Conservation (phyloP, 2,329 filamentous ascomycete genomes). For the Aureobasidium sp. region DNA sequence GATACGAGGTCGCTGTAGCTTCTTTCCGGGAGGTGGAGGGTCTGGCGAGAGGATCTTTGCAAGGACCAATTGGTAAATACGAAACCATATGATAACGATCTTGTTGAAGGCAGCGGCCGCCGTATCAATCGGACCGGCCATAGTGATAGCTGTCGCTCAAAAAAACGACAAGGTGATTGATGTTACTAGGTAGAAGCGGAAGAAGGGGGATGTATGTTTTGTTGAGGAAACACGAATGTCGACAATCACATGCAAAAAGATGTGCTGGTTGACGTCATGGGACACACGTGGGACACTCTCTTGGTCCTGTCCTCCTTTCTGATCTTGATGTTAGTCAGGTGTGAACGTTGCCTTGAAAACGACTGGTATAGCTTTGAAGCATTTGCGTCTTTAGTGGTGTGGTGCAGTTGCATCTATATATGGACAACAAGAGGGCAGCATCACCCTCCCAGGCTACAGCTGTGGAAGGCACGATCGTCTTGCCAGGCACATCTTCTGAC, state of each 20-base stretch:
- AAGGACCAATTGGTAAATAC: slow-evolving; percentile 58
- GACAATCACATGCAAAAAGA: not conserved
- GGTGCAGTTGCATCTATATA: not conserved
- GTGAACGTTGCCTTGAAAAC: not conserved
- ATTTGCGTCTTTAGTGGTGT: not conserved
- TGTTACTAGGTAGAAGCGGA: not conserved
- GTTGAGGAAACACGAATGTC: not conserved
- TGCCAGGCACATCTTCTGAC: not conserved
- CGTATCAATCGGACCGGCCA: slow-evolving; percentile 3
- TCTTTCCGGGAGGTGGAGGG: slow-evolving; percentile 54
- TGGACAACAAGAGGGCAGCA: not conserved
- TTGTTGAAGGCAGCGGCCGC: slow-evolving; percentile 27
- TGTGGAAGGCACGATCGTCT: not conserved
- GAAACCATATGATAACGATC: slow-evolving; percentile 55
- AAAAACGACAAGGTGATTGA: not conserved
- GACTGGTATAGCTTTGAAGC: not conserved
- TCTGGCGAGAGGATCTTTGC: slow-evolving; percentile 60
- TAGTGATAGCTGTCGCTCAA: not conserved
- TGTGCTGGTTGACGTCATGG: not conserved
- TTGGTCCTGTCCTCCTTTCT: not conserved
- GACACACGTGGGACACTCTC: not conserved
- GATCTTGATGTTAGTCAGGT: not conserved
- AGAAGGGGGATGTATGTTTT: not conserved
- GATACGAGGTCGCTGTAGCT: slow-evolving; percentile 53
- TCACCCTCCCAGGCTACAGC: not conserved